Evolutionary conservation across 805 yeast genomes (phyloP).

Genomic region (Starmerella khaoyaiensis): DNA sequence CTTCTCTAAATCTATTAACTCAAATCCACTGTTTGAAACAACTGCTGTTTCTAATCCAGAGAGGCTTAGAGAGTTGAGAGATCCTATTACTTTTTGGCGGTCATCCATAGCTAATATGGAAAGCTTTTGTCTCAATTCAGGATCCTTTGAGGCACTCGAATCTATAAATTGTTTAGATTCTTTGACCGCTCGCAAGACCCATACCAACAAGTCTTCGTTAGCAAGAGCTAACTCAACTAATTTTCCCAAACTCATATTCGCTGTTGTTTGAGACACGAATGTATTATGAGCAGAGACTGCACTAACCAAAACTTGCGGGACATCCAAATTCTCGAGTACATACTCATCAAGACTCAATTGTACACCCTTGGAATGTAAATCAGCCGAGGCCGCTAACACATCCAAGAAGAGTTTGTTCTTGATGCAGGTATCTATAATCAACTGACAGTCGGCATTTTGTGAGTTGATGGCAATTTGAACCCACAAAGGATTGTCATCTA

Average conservation of each 20-base stretch:
- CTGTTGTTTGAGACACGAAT: conserved; percentile 9
- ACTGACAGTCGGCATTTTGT: conserved; percentile 9
- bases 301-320: conserved; percentile 4
- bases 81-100: conserved; percentile 2
- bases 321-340: conserved; percentile 1
- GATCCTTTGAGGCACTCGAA: not conserved
- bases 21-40: too few species aligned
- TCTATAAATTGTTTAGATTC: conserved; percentile 1
- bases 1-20: not conserved
- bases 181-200: conserved; percentile 8
- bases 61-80: not conserved
- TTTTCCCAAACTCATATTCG: conserved; percentile 3
- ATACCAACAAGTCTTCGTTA: not conserved
- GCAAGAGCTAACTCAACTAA: conserved; percentile 7
- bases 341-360: conserved; percentile 1
- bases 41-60: too few species aligned
- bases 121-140: not conserved
- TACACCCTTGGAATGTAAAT: conserved; percentile 6
- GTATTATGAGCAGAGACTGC: conserved; percentile 11
- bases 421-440: conserved; percentile 8
- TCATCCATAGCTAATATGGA: conserved; percentile 9
- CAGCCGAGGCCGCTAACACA: conserved; percentile 6
- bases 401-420: not conserved
- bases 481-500: conserved; percentile 9
- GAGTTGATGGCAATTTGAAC: conserved; percentile 15